Evolutionary conservation across 139 green algal species (phyloP), one percentile per base, ranked within the genome.

Genomic region (Asterochloris sp.): DNA sequence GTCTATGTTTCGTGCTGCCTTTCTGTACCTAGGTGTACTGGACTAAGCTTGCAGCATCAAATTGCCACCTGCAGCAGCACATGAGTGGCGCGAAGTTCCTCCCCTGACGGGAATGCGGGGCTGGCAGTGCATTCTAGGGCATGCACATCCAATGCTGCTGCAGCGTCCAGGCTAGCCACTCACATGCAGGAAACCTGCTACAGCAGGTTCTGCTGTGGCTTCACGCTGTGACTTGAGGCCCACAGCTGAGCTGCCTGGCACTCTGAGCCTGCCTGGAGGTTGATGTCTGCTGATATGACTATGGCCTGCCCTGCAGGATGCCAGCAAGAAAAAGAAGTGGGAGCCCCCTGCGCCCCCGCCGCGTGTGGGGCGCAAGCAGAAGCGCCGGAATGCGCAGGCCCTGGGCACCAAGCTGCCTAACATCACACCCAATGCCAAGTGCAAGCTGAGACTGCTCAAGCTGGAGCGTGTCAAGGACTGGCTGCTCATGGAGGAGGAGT

Each of bases 401-500:
- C 86, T 96, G 15, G 94, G 92, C 24, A 87, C 83, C 23, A 94
- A 95, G 82, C 93, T 99, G 60, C 97, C 97, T 1, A 89, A 80
- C 38, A 91, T 99, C 67, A 97, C 92, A 28, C 97, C 97, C 29
- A 97, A 87, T 28, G 92, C 95, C 0, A 96, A 96, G 81, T 99
- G 97, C 93, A 98, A 98, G 83, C 91, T 99, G 73, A 89, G 97
- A 21, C 85, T 98, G 82, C 89, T 99, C 0, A 99, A 99, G 90
- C 91, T 99, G 60, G 97, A 99, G 87, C 92, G 97, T 19, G 89
- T 99, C 24, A 99, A 99, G 88, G 97, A 99, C 85, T 99, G 96
- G 89, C 89, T 99, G 63, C 88, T 99, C 16, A 98, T 99, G 96
- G 97, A 99, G 90, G 95, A 99, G 87, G 97, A 99, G 89, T 99